Conservation (phyloP, 371 early-diverging fungal species). For the Basidiobolus meristosporus region DNA sequence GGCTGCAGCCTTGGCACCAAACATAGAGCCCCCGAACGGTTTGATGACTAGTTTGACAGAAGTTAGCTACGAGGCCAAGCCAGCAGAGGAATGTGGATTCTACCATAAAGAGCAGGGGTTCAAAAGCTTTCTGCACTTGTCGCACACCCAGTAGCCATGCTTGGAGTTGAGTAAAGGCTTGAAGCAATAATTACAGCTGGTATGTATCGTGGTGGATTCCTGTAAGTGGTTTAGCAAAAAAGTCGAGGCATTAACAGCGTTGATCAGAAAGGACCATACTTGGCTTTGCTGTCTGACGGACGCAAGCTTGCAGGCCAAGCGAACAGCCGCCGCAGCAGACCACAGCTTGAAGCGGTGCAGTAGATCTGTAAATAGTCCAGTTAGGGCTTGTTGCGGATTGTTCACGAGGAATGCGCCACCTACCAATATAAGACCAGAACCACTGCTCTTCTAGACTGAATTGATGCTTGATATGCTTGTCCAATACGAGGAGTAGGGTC, state of each 20-base stretch:
- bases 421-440: slow-evolving; percentile 55
- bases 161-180: slow-evolving; percentile 31
- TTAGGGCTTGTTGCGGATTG: not conserved
- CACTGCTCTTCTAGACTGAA: slow-evolving; percentile 34
- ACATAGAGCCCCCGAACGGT: slow-evolving; percentile 39
- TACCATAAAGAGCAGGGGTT: slow-evolving; percentile 59
- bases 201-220: slow-evolving; percentile 55
- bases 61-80: not conserved
- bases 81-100: not conserved
- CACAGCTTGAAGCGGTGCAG: slow-evolving; percentile 59
- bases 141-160: slow-evolving; percentile 51
- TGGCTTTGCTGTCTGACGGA: slow-evolving; percentile 29
- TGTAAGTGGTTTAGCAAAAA: slow-evolving; percentile 8
- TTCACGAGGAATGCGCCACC: not conserved
- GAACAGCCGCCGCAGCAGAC: slow-evolving; percentile 38
- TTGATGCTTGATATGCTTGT: slow-evolving; percentile 15
- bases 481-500: slow-evolving; percentile 39
- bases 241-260: not conserved
- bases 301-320: slow-evolving; percentile 30
- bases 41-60: slow-evolving; percentile 18
- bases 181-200: slow-evolving; percentile 46
- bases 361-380: slow-evolving; percentile 34
- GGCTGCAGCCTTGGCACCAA: slow-evolving; percentile 60
- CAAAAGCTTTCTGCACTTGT: slow-evolving; percentile 36
- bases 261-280: slow-evolving; percentile 8